Evolutionary conservation across 331 rosid genomes (phyloP).

Genomic region (Saraca asoca): DNA sequence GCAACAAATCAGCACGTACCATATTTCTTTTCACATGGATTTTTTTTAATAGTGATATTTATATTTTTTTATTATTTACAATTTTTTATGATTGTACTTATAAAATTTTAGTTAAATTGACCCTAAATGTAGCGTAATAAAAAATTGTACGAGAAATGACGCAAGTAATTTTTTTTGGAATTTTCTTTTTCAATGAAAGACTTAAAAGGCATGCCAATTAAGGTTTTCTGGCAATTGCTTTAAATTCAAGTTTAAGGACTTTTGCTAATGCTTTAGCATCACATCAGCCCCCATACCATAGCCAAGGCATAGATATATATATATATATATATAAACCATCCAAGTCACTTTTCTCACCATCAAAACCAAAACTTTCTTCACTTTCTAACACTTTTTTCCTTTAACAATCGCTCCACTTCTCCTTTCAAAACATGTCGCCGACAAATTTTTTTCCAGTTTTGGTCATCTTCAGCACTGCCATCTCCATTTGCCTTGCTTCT

Average conservation of each 20-base stretch:
- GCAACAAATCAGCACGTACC: conserved; percentile 18
- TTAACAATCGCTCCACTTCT: conserved; percentile 7
- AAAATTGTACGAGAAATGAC: too few species aligned
- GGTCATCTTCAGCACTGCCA: conserved; percentile 33
- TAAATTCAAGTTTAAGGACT: conserved; percentile 40
- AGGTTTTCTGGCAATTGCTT: conserved; percentile 36
- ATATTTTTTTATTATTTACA: too few species aligned
- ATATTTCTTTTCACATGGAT: conserved; percentile 20
- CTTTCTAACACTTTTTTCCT: neutral
- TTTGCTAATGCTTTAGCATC: conserved; percentile 23
- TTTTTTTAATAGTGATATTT: too few species aligned
- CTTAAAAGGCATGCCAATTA: neutral
- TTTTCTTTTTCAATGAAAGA: conserved; percentile 5
- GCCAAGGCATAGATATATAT: neutral
- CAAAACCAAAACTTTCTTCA: conserved; percentile 21
- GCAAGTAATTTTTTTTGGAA: too few species aligned
- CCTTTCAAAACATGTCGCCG: conserved; percentile 33
- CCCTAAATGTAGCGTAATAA: too few species aligned
- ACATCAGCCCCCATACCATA: conserved; percentile 31
- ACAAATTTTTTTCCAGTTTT: conserved; percentile 28
- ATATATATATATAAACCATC: conserved; percentile 32
- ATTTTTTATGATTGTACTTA: too few species aligned
- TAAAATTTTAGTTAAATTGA: too few species aligned
- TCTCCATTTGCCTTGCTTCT: conserved; percentile 38
- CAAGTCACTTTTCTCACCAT: conserved; percentile 14